Conservation (phyloP, 116 monocot species). For the Iris pallida region DNA sequence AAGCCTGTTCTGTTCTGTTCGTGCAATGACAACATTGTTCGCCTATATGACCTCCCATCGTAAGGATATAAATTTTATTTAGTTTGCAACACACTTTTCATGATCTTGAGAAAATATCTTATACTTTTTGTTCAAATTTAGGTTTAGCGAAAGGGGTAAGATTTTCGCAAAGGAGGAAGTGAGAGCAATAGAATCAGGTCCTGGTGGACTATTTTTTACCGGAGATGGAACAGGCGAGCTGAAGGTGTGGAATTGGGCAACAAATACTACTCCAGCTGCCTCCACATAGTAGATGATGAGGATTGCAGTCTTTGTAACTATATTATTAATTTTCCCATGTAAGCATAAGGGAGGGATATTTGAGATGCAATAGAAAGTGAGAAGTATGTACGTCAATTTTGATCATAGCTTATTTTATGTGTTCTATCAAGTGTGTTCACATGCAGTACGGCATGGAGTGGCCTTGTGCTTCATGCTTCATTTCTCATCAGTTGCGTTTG, state of each 20-base stretch:
- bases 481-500: no score
- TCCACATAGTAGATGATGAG: constrained; percentile 3
- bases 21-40: constrained; percentile 65
- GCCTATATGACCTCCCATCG: constrained; percentile 79
- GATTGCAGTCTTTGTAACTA: not conserved
- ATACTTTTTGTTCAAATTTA: not conserved
- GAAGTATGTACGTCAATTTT: no score
- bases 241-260: constrained; percentile 45
- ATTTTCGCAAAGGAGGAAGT: constrained; percentile 42
- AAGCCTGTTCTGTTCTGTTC: constrained; percentile 83
- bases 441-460: no score
- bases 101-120: no score
- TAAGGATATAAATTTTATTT: constrained; percentile 17
- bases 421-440: no score
- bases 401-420: no score
- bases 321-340: not conserved
- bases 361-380: no score
- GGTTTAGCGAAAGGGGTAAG: constrained; percentile 43
- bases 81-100: no score
- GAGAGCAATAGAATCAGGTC: constrained; percentile 34
- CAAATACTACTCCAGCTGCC: constrained; percentile 3
- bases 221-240: constrained; percentile 50
- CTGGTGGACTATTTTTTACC: constrained; percentile 45
- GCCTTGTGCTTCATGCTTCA: no score
- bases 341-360: no score